Evolutionary conservation across 2,329 filamentous ascomycete species (phyloP).

Genomic region (Aspergillus melleus): DNA sequence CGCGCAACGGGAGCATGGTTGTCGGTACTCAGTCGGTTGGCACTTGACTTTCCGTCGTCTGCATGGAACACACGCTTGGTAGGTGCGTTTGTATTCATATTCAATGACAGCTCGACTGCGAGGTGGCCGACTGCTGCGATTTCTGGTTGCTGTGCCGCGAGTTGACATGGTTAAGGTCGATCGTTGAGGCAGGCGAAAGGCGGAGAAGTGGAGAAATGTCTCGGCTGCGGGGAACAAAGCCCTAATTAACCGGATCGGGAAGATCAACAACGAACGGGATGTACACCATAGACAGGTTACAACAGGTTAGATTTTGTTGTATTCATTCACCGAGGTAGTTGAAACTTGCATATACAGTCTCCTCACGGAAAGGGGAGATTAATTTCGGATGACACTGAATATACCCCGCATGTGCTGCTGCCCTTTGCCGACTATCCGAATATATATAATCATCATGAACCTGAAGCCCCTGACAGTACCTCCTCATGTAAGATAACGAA

Average conservation of each 20-base stretch:
- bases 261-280: background rate
- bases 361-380: too few relatives aligned
- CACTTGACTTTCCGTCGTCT: conserved; percentile 49
- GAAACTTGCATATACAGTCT: too few relatives aligned
- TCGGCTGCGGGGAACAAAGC: background rate
- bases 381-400: too few relatives aligned
- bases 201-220: background rate
- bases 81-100: conserved; percentile 46
- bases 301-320: too few relatives aligned
- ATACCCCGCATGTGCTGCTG: too few relatives aligned
- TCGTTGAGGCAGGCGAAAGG: background rate
- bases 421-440: too few relatives aligned
- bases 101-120: conserved; percentile 18
- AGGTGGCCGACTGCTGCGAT: conserved; percentile 8
- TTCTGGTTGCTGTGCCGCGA: background rate
- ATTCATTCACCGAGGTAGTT: too few relatives aligned
- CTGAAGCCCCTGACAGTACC: background rate
- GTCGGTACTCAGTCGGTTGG: conserved; percentile 33
- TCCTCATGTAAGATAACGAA: conserved; percentile 23
- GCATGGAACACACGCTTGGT: conserved; percentile 51
- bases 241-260: background rate
- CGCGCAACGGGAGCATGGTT: conserved; percentile 43
- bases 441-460: too few relatives aligned
- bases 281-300: too few relatives aligned
- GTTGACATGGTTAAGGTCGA: background rate